phyloP scores from a whole-genome alignment of 306 rosid genomes.

The Coriaria nepalensis region DNA sequence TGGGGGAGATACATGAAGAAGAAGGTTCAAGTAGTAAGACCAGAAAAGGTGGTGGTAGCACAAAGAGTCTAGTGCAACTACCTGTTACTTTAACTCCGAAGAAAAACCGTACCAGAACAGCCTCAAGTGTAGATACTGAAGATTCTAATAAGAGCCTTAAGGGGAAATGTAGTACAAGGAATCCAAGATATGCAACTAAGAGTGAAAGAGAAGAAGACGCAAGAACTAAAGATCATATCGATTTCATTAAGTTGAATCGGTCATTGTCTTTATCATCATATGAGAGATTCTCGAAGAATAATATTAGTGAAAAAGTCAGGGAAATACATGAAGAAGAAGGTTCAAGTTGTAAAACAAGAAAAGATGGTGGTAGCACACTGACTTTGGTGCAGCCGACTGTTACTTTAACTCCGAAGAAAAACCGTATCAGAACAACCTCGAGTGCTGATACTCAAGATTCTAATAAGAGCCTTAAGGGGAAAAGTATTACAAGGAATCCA shows the following conservation, averaged over 20 bases:
- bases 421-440: neutral
- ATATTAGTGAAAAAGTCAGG: too few species aligned
- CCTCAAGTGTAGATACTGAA: neutral
- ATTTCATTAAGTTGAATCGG: slow-evolving; percentile 12
- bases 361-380: too few species aligned
- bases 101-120: neutral
- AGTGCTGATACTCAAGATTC: slow-evolving; percentile 1
- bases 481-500: slow-evolving; percentile 2
- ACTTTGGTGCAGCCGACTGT: too few species aligned
- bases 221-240: slow-evolving; percentile 15
- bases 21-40: too few species aligned
- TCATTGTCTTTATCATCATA: slow-evolving; percentile 16
- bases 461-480: neutral
- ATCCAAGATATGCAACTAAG: slow-evolving; percentile 16
- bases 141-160: neutral
- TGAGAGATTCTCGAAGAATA: slow-evolving; percentile 25
- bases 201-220: slow-evolving; percentile 19
- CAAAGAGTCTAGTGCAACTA: too few species aligned
- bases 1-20: too few species aligned
- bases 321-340: too few species aligned
- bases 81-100: slow-evolving; percentile 1
- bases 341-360: too few species aligned
- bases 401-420: slow-evolving; percentile 2
- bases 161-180: slow-evolving; percentile 2
- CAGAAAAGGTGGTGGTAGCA: too few species aligned